Conservation (phyloP, 2,329 filamentous ascomycete species). For the Cladosporium sphaerospermum region DNA sequence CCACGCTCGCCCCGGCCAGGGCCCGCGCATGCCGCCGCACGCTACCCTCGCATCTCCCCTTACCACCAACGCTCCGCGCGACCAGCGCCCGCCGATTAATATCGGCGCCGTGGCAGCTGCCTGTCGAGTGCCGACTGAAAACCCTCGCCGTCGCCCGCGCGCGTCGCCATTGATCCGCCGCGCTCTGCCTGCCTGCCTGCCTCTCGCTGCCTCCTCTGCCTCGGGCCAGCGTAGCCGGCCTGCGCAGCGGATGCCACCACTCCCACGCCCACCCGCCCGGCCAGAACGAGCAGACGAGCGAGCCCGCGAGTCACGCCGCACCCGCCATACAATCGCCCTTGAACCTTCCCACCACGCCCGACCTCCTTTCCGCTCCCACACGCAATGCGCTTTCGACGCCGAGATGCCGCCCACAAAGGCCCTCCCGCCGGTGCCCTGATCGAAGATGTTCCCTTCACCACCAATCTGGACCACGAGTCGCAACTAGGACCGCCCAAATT, state of each 20-base stretch:
- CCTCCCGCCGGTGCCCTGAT: slow-evolving; percentile 3
- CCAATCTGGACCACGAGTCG: neutral
- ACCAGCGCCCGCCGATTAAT: slow-evolving; percentile 3
- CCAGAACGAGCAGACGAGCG: slow-evolving; percentile 2
- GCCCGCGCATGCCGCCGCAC: slow-evolving; percentile 2
- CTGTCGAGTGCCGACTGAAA: neutral
- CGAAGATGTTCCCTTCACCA: slow-evolving; percentile 9
- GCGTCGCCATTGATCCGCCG: neutral
- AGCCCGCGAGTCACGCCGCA: slow-evolving; percentile 4
- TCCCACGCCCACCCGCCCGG: slow-evolving; percentile 3
- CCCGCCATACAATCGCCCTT: neutral
- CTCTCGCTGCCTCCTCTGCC: neutral
- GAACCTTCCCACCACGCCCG: neutral
- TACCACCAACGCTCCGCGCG: slow-evolving; percentile 6
- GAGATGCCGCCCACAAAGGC: slow-evolving; percentile 7
- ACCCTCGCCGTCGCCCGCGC: slow-evolving; percentile 1
- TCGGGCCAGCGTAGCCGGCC: neutral
- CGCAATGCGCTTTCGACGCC: slow-evolving; percentile 7
- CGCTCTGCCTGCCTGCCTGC: neutral
- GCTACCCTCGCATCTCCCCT: slow-evolving; percentile 9
- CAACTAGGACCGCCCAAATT: neutral
- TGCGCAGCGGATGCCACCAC: slow-evolving; percentile 4
- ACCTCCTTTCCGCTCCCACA: neutral
- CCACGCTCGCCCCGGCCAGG: slow-evolving; percentile 1
- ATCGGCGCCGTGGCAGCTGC: slow-evolving; percentile 3